These are phyloP conservation scores for Bidens hawaiensis DNA, from an alignment of 140 eudicot genomes.

Conservation along the genomic window DNA sequence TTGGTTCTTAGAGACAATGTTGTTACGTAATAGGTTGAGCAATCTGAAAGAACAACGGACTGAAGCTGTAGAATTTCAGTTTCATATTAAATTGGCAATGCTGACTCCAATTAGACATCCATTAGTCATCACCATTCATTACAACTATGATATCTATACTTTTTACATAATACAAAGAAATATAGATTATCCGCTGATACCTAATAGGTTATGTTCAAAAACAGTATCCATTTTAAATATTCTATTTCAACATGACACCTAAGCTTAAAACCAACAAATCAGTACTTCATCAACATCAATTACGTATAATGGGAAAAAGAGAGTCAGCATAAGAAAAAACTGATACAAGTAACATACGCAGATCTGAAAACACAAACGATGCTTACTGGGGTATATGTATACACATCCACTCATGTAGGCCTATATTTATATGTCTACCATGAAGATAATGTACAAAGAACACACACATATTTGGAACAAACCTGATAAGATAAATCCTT, in stretches of 20 bases:
- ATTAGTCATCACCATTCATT: background rate
- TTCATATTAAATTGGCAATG: background rate
- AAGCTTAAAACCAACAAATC: background rate
- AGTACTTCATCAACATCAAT: background rate
- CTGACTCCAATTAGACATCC: constrained; percentile 8
- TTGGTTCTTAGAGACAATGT: background rate
- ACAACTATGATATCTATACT: too few species aligned
- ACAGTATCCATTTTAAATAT: background rate
- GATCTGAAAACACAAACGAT: background rate
- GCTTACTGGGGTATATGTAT: background rate
- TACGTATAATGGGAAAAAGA: background rate
- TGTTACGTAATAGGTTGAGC: constrained; percentile 5
- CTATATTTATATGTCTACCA: background rate
- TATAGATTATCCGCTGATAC: background rate
- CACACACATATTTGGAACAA: constrained; percentile 19
- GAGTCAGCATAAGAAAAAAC: background rate
- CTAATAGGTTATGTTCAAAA: background rate
- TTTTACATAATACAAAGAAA: too few species aligned
- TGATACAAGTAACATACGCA: background rate
- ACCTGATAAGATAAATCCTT: constrained; percentile 91
- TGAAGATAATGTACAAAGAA: constrained; percentile 17
- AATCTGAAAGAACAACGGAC: constrained; percentile 5
- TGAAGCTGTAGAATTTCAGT: background rate
- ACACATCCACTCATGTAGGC: background rate
- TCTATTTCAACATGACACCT: constrained; percentile 4